Conservation (phyloP, 225 moss, liverwort and hornwort genomes). For the Ulota crispa region DNA sequence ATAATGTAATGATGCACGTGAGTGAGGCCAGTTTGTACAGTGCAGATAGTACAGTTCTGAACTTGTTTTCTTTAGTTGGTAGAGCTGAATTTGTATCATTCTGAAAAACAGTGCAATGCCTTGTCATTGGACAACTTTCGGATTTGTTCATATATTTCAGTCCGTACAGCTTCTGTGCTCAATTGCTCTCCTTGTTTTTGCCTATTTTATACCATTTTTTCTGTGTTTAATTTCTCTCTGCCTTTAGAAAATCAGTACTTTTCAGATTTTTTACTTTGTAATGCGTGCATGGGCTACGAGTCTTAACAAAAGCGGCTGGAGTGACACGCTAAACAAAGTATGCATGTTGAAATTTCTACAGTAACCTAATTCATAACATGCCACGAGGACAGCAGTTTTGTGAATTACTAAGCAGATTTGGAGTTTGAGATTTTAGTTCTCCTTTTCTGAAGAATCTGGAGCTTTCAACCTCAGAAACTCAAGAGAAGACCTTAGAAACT, state of each 20-base stretch:
- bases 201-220: background rate
- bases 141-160: background rate
- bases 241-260: background rate
- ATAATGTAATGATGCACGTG: background rate
- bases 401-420: no score
- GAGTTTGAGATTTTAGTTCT: no score
- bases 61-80: background rate
- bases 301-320: background rate
- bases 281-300: background rate
- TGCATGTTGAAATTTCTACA: background rate
- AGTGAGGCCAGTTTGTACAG: background rate
- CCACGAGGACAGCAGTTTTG: no score
- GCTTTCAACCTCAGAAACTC: no score
- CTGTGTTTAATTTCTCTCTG: background rate
- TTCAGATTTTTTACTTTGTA: background rate
- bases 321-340: background rate
- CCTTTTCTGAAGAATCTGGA: no score
- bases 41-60: background rate
- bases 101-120: background rate
- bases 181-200: background rate
- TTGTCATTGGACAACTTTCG: background rate
- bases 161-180: background rate
- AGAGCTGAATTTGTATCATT: background rate
- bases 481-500: no score
- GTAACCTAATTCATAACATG: background rate